phyloP scores from a whole-genome alignment of 106 monocot genomes.

The Amphibolis antarctica region DNA sequence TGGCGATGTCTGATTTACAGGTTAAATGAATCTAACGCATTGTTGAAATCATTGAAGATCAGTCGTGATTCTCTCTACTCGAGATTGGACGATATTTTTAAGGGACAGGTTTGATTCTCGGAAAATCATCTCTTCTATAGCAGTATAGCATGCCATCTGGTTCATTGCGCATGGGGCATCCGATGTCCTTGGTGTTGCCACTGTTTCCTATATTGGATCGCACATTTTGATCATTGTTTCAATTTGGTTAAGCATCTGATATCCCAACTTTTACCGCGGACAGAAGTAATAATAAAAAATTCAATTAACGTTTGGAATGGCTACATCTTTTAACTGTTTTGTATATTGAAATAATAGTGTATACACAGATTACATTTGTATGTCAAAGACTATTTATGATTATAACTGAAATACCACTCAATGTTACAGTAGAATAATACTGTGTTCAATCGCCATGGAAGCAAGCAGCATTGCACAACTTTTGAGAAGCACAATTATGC shows the following conservation, averaged over 20 bases:
- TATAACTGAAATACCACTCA: neutral
- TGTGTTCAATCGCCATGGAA: neutral
- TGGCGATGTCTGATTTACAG: conserved; percentile 16
- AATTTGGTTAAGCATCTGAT: too few relatives aligned
- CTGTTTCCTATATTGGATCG: too few relatives aligned
- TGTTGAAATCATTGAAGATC: conserved; percentile 35
- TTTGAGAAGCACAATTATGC: neutral
- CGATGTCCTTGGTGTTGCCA: neutral
- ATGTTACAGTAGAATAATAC: neutral
- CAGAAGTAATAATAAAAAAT: too few relatives aligned
- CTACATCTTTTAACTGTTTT: too few relatives aligned
- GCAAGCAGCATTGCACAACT: neutral
- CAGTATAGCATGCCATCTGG: neutral
- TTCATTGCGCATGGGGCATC: neutral
- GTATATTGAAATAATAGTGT: too few relatives aligned
- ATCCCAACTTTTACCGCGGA: too few relatives aligned
- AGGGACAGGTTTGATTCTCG: conserved; percentile 41
- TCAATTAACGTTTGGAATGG: too few relatives aligned
- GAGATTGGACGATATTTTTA: conserved; percentile 30
- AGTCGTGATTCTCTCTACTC: conserved; percentile 32
- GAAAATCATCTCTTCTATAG: neutral
- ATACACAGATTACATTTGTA: too few relatives aligned
- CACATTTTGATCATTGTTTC: too few relatives aligned
- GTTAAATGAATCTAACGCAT: conserved; percentile 40
- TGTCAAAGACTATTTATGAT: too few relatives aligned